These are phyloP conservation scores for Fagopyrum homotropicum DNA, from an alignment of 148 eudicot genomes.

Conservation along the genomic window DNA sequence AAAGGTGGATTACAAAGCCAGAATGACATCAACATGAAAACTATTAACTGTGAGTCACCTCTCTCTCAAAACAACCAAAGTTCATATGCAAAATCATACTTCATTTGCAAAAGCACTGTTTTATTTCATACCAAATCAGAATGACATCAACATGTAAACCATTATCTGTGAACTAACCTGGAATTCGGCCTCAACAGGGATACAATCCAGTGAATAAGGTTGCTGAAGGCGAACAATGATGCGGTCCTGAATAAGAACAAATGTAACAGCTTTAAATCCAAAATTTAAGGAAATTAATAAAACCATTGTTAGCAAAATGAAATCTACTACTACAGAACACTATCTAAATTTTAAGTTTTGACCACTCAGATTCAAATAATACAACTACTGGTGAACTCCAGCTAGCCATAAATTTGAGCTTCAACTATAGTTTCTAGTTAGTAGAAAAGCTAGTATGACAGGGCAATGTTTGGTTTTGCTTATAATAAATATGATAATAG, in stretches of 20 bases:
- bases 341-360: background rate
- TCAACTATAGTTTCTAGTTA: too few relatives aligned
- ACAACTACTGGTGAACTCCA: too few relatives aligned
- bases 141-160: too few relatives aligned
- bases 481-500: background rate
- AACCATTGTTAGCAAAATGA: background rate
- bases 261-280: background rate
- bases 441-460: background rate
- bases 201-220: slow-evolving; percentile 95
- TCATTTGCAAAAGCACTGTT: too few relatives aligned
- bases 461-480: background rate
- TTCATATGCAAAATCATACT: too few relatives aligned
- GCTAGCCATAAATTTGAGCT: too few relatives aligned
- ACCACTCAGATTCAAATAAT: too few relatives aligned
- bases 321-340: background rate
- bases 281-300: background rate
- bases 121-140: too few relatives aligned
- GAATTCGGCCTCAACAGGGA: slow-evolving; percentile 97
- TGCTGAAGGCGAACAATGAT: slow-evolving; percentile 98
- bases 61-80: too few relatives aligned
- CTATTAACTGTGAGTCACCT: too few relatives aligned
- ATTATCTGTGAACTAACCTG: slow-evolving; percentile 44
- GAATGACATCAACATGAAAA: too few relatives aligned
- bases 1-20: too few relatives aligned
- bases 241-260: slow-evolving; percentile 51